Evolutionary conservation across 108 stramenopile genomes (phyloP), one percentile per base, ranked within the genome.

Genomic region (Parietichytrium sp.): DNA sequence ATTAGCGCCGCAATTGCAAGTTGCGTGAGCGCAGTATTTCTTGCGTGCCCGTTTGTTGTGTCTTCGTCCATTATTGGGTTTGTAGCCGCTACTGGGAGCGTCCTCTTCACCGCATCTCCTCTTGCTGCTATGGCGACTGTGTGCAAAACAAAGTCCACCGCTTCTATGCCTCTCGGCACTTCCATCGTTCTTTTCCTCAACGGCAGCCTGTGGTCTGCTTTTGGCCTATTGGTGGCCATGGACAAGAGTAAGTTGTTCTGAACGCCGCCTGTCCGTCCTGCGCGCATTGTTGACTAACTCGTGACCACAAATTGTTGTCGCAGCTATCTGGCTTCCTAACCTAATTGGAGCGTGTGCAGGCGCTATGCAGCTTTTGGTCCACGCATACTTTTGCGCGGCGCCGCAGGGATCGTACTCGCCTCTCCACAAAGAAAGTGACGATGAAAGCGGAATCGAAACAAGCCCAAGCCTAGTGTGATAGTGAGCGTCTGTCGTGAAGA

Each of bases 61-160:
- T 8, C 61, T 23, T 18, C 15, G 10, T 15, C 45, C 6, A 72
- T 27, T 6, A 33, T 72, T 13, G 61, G 61, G 6, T 45, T 72
- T 25, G 61, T 72, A 10, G 61, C 61, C 10, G 61, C 61, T 25
- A 45, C 61, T 1, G 45, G 61, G 38, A 72, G 61, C 20, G 61
- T 72, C 42, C 45, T 72, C 20, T 72, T 72, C 1, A 42, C 61
- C 6, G 61, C 61, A 33, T 72, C 61, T n/a, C 61, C 61, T 1
- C 61, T 72, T 6, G 61, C 61, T 6, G 61, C 61, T 20, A 31
- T 72, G 36, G 20, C 45, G 23, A 72, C 61, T 7, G 61, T 72
- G 29, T 45, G 36, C 20, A 10, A 42, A 8, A 72, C 61, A 42
- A 33, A 25, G 33, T 72, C 61, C 0, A 72, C 61, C 16, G 61